phyloP scores from a whole-genome alignment of 1,284 basidiomycete species.

The Cystobasidium slooffiae region DNA sequence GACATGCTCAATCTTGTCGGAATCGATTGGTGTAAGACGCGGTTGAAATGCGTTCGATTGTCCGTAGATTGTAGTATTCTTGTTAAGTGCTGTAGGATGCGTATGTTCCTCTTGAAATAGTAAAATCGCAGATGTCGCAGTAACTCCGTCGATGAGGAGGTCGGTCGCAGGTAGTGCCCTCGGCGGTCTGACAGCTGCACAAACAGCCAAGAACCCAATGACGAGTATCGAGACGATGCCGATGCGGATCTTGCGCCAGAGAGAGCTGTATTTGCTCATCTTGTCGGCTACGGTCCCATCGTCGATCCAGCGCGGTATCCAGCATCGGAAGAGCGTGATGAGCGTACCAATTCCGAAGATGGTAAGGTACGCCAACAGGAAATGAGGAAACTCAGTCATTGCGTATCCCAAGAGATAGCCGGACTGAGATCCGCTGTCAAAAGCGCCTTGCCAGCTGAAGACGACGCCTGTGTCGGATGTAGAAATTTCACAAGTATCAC shows the following conservation, averaged over 20 bases:
- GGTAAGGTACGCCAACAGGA: constrained; percentile 1
- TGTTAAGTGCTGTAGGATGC: neutral
- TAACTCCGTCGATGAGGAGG: constrained; percentile 30
- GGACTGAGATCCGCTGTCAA: constrained; percentile 22
- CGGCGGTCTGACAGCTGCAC: constrained; percentile 22
- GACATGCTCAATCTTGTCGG: constrained; percentile 27
- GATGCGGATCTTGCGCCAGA: constrained; percentile 5
- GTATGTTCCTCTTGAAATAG: constrained; percentile 12
- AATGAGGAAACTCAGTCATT: constrained; percentile 8
- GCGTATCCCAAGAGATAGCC: constrained; percentile 22
- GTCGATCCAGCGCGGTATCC: constrained; percentile 11
- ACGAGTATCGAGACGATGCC: neutral
- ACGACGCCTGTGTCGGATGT: constrained; percentile 18
- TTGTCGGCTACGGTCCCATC: neutral
- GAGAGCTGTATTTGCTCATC: neutral
- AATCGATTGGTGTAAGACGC: constrained; percentile 19
- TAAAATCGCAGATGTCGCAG: constrained; percentile 18
- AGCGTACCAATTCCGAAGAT: neutral
- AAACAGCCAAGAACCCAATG: constrained; percentile 17
- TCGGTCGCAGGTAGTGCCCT: constrained; percentile 30
- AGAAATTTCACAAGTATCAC: neutral
- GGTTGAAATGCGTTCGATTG: constrained; percentile 28
- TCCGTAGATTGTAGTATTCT: constrained; percentile 25
- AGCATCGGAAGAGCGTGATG: neutral
- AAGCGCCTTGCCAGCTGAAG: constrained; percentile 30